Evolutionary conservation across 2,329 filamentous ascomycete species (phyloP).

Genomic region (Conoideocrella luteorostrata): DNA sequence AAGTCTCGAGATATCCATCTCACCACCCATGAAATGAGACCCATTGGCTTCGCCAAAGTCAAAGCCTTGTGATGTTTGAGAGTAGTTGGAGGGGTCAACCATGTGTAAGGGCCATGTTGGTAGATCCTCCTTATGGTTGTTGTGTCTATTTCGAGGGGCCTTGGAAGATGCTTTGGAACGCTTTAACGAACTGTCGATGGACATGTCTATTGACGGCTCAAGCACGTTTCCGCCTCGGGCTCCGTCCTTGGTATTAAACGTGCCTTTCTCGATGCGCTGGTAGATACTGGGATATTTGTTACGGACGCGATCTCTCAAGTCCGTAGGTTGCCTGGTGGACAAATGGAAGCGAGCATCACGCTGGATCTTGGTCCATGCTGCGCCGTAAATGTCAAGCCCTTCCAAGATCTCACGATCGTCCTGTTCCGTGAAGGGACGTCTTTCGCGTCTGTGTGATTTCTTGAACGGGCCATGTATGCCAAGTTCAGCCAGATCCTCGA

Average conservation of each 20-base stretch:
- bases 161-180: slow-evolving; percentile 29
- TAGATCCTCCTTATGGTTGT: slow-evolving; percentile 41
- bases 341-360: slow-evolving; percentile 52
- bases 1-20: slow-evolving; percentile 58
- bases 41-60: slow-evolving; percentile 38
- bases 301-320: slow-evolving; percentile 55
- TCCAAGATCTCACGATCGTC: slow-evolving; percentile 57
- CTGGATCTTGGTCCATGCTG: slow-evolving; percentile 61
- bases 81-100: slow-evolving; percentile 23
- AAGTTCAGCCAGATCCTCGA: slow-evolving; percentile 48
- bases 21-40: slow-evolving; percentile 38
- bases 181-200: slow-evolving; percentile 40
- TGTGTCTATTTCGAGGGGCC: slow-evolving; percentile 33
- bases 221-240: slow-evolving; percentile 35
- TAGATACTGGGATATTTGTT: slow-evolving; percentile 59
- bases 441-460: slow-evolving; percentile 53
- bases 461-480: slow-evolving; percentile 59
- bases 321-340: slow-evolving; percentile 54
- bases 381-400: slow-evolving; percentile 53
- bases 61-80: slow-evolving; percentile 24
- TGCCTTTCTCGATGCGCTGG: slow-evolving; percentile 48
- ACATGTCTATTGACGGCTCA: slow-evolving; percentile 46
- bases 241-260: slow-evolving; percentile 38
- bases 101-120: slow-evolving; percentile 34
- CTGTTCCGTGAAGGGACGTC: slow-evolving; percentile 54